Conservation (phyloP, 2,329 filamentous ascomycete species). For the Cladosporium sp. region DNA sequence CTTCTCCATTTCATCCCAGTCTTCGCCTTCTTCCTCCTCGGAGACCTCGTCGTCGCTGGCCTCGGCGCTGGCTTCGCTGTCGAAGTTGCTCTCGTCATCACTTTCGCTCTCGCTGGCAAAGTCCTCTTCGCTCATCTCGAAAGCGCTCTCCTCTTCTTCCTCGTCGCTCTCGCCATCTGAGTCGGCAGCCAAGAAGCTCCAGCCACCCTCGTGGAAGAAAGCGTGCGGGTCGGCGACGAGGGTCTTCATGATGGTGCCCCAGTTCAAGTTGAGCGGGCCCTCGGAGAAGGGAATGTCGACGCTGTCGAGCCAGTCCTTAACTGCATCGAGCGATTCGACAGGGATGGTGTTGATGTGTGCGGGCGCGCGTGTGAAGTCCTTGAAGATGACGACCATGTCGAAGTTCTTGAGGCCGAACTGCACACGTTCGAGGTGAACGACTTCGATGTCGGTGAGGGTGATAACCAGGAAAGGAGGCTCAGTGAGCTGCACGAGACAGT, state of each 20-base stretch:
- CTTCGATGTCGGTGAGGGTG: conserved; percentile 91
- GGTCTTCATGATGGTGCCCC: conserved; percentile 99
- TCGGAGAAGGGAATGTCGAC: conserved; percentile 94
- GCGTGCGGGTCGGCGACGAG: conserved; percentile 89
- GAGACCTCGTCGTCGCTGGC: conserved; percentile 69
- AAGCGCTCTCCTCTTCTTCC: conserved; percentile 80
- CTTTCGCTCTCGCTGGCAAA: conserved; percentile 73
- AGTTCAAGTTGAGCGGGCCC: conserved; percentile 95
- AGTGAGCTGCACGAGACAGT: conserved; percentile 94
- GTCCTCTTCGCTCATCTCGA: conserved; percentile 86
- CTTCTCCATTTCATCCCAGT: conserved; percentile 92
- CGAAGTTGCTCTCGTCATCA: conserved; percentile 90
- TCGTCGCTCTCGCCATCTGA: conserved; percentile 79
- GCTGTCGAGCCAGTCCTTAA: conserved; percentile 96
- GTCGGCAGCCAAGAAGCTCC: conserved; percentile 86
- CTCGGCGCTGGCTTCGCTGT: conserved; percentile 81
- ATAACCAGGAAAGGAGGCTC: conserved; percentile 96
- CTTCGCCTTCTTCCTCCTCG: conserved; percentile 72
- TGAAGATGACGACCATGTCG: conserved; percentile 97
- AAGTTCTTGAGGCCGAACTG: conserved; percentile 98
- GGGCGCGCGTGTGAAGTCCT: conserved; percentile 88
- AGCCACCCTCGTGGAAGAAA: conserved; percentile 94
- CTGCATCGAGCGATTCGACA: conserved; percentile 87
- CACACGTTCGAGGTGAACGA: conserved; percentile 94
- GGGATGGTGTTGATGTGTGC: conserved; percentile 98